Conservation (phyloP, 306 rosid genomes). For the Ochetophila trinervis region DNA sequence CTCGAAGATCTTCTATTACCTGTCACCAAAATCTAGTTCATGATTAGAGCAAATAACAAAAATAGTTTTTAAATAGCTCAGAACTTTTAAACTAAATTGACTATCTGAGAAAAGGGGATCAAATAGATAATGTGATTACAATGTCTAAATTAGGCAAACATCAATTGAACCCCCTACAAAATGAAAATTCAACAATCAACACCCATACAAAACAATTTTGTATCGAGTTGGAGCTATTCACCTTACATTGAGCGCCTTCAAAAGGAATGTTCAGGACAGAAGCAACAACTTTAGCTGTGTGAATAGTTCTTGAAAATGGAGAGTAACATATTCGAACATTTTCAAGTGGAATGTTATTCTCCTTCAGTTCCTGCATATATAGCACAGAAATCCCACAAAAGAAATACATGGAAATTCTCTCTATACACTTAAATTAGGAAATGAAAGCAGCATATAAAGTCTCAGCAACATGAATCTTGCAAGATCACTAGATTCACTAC, state of each 20-base stretch:
- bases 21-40: constrained; percentile 23
- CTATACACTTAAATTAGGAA: too few species aligned
- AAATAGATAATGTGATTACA: neutral
- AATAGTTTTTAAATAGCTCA: neutral
- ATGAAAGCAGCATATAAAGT: neutral
- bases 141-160: neutral
- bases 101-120: neutral
- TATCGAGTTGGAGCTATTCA: constrained; percentile 14
- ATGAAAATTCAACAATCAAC: neutral
- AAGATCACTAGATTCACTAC: neutral
- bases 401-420: neutral
- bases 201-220: neutral
- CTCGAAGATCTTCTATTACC: constrained; percentile 64
- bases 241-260: constrained; percentile 72
- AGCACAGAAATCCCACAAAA: neutral
- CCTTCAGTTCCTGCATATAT: constrained; percentile 55
- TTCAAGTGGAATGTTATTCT: constrained; percentile 40
- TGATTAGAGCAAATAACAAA: neutral
- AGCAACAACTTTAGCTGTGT: constrained; percentile 64
- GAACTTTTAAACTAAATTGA: neutral
- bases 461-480: neutral
- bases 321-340: constrained; percentile 73
- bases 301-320: constrained; percentile 80
- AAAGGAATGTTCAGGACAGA: constrained; percentile 55
- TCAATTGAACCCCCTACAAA: neutral